Conservation (phyloP, 202 grass and related monocot genomes). For the Zoysia matrella region DNA sequence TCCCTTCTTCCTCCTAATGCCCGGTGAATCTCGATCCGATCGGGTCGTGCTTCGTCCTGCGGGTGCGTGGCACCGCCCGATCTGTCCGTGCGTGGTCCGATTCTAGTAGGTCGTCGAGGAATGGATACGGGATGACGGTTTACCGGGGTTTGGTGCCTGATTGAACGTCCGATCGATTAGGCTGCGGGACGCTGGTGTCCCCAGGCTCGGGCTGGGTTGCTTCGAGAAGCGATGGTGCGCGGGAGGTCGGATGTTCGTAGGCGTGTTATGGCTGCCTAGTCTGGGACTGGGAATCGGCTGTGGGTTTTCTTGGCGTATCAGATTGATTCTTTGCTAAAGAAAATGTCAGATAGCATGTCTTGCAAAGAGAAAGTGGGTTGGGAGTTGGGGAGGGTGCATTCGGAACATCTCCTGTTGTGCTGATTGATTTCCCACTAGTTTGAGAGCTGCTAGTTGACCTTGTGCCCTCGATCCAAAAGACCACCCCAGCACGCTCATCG, state of each 20-base stretch:
- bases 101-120: not conserved
- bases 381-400: too few species aligned
- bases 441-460: not conserved
- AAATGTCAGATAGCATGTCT: not conserved
- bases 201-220: not conserved
- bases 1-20: not conserved
- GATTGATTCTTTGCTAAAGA: slow-evolving; percentile 1
- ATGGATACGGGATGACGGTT: not conserved
- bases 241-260: not conserved
- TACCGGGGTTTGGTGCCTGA: not conserved
- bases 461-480: not conserved
- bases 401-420: not conserved
- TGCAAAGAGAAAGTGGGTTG: not conserved
- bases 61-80: not conserved
- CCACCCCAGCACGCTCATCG: too few species aligned
- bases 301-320: not conserved
- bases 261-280: too few species aligned
- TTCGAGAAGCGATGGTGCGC: not conserved
- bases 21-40: slow-evolving; percentile 13
- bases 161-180: not conserved
- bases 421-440: not conserved
- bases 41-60: not conserved
- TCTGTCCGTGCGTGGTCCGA: not conserved
- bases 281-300: not conserved
- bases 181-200: not conserved